Evolutionary conservation across 192 early-diverging fungal species (phyloP).

Genomic region (Backusella tuberculispora): DNA sequence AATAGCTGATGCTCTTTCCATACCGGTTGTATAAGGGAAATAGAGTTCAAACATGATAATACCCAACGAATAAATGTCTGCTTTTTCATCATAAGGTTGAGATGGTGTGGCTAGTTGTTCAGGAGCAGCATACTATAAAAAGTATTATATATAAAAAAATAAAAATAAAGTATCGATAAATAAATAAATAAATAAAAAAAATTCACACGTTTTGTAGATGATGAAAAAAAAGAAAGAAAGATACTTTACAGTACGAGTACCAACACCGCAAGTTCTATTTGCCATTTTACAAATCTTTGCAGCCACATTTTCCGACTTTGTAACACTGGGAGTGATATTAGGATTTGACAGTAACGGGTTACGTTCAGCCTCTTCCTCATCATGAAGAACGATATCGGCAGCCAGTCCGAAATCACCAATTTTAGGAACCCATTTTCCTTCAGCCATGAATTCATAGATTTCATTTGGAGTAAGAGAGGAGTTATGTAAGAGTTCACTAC

Average conservation of each 20-base stretch:
- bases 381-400: slow-evolving; percentile 53
- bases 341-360: background rate
- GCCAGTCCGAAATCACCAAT: slow-evolving; percentile 98
- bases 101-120: slow-evolving; percentile 67
- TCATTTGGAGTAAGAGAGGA: slow-evolving; percentile 27
- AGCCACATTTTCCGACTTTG: background rate
- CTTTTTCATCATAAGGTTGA: slow-evolving; percentile 67
- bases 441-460: slow-evolving; percentile 33
- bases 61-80: slow-evolving; percentile 94
- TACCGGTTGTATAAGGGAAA: slow-evolving; percentile 82
- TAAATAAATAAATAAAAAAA: slow-evolving; percentile 1
- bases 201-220: background rate
- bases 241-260: slow-evolving; percentile 28
- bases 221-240: background rate
- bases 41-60: slow-evolving; percentile 96
- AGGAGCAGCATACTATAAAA: slow-evolving; percentile 71
- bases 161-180: background rate
- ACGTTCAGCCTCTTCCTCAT: background rate
- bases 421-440: slow-evolving; percentile 63
- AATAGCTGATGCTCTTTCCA: slow-evolving; percentile 84
- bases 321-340: background rate
- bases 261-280: slow-evolving; percentile 27
- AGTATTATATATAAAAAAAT: background rate
- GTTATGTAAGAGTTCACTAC: slow-evolving; percentile 19
- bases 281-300: background rate